Conservation (phyloP, 306 rosid species). For the Heteromeles arbutifolia region DNA sequence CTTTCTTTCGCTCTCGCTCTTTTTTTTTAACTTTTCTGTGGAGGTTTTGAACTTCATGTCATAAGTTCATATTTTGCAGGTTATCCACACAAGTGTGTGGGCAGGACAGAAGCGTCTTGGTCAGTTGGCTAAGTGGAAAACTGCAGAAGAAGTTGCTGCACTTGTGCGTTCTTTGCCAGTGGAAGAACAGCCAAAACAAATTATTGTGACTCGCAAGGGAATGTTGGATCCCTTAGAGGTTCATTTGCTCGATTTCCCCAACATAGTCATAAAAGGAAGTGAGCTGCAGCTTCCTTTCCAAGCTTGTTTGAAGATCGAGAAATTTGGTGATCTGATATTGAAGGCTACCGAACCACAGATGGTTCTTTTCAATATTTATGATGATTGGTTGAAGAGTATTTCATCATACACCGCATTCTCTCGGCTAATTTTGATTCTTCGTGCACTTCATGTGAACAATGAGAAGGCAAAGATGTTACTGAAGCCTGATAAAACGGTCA, state of each 20-base stretch:
- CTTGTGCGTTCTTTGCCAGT: slow-evolving; percentile 97
- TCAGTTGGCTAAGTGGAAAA: slow-evolving; percentile 99
- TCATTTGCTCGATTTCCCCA: slow-evolving; percentile 90
- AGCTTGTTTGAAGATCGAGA: slow-evolving; percentile 96
- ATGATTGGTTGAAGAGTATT: slow-evolving; percentile 98
- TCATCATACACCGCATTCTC: slow-evolving; percentile 98
- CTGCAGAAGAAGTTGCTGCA: slow-evolving; percentile 99
- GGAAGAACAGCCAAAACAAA: slow-evolving; percentile 97
- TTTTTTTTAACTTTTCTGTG: not conserved
- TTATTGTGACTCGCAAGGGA: slow-evolving; percentile 97
- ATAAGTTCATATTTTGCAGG: slow-evolving; percentile 44
- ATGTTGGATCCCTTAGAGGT: slow-evolving; percentile 99
- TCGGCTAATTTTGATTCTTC: slow-evolving; percentile 81
- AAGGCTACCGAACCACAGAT: slow-evolving; percentile 99
- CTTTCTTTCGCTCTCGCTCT: not conserved
- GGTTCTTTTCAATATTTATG: slow-evolving; percentile 98
- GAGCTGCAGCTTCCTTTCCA: slow-evolving; percentile 99
- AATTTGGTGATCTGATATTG: slow-evolving; percentile 95
- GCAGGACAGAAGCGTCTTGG: slow-evolving; percentile 99
- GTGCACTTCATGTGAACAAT: slow-evolving; percentile 95
- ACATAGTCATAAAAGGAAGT: slow-evolving; percentile 98
- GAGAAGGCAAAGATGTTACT: slow-evolving; percentile 97
- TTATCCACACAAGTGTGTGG: slow-evolving; percentile 98
- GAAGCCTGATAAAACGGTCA: slow-evolving; percentile 89
- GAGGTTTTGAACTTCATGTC: slow-evolving; percentile 6